Percentiles rank a stretch among this genome's conserved stretches.
Conservation (phyloP, 2,329 filamentous ascomycete species). For the Phoma sp. region DNA sequence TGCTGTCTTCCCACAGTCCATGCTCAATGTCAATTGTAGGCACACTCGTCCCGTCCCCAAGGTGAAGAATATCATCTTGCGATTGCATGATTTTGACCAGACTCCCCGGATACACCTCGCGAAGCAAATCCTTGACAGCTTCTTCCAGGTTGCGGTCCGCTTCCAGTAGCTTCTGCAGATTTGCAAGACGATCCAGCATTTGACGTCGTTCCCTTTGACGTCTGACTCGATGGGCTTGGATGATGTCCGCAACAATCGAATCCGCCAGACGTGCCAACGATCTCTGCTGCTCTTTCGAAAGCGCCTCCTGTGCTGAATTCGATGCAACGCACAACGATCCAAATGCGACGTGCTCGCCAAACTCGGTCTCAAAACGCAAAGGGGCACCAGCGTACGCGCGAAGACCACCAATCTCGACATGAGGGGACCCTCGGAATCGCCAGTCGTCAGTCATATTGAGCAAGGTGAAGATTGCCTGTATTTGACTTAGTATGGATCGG, state of each 20-base stretch:
- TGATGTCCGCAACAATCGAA: constrained; percentile 53
- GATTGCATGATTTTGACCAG: constrained; percentile 36
- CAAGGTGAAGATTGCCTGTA: constrained; percentile 51
- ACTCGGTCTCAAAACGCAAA: constrained; percentile 51
- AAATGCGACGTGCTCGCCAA: constrained; percentile 51
- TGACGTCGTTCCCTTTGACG: constrained; percentile 52
- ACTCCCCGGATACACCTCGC: constrained; percentile 46
- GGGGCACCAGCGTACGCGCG: constrained; percentile 53
- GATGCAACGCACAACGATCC: constrained; percentile 57
- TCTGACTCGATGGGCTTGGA: constrained; percentile 47
- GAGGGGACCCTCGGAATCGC: constrained; percentile 53
- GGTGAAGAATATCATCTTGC: constrained; percentile 29
- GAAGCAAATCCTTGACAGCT: constrained; percentile 40
- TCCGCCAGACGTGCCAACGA: constrained; percentile 49
- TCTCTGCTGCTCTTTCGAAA: constrained; percentile 44
- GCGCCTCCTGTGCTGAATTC: constrained; percentile 39
- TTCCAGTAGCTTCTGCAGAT: constrained; percentile 29
- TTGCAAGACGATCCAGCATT: constrained; percentile 49
- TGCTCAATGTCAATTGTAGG: constrained; percentile 41
- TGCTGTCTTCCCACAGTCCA: constrained; percentile 56
- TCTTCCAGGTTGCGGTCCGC: constrained; percentile 32
- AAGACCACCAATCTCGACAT: constrained; percentile 52
- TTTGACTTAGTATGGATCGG: constrained; percentile 5
- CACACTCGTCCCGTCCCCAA: constrained; percentile 40
- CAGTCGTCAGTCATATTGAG: constrained; percentile 55